Evolutionary conservation across 805 yeast genomes (phyloP).

Genomic region (Suhomyces emberorum): DNA sequence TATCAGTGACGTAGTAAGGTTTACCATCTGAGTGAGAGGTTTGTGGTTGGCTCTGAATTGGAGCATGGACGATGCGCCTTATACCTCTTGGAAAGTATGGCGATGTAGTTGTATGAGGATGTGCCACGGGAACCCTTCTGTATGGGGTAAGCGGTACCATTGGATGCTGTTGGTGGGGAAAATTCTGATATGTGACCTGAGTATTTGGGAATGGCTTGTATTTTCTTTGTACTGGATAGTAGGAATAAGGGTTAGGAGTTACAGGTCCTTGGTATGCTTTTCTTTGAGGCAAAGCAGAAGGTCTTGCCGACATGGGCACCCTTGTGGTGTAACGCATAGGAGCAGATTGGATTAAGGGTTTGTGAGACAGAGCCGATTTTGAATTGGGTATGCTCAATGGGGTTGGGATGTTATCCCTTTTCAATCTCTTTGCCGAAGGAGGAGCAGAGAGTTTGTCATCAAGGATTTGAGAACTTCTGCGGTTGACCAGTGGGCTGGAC

Average conservation of each 20-base stretch:
- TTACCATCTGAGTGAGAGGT: background rate
- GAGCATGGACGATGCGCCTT: slow-evolving; percentile 5
- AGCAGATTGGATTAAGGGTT: slow-evolving; percentile 32
- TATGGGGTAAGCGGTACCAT: slow-evolving; percentile 6
- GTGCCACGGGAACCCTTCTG: slow-evolving; percentile 6
- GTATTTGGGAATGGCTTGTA: slow-evolving; percentile 11
- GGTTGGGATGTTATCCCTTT: slow-evolving; percentile 30
- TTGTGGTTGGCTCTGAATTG: background rate
- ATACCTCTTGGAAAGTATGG: slow-evolving; percentile 7
- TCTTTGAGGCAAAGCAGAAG: background rate
- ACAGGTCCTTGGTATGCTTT: background rate
- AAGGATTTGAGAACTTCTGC: background rate
- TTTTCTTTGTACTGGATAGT: slow-evolving; percentile 9
- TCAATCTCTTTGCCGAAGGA: slow-evolving; percentile 24
- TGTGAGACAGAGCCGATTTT: slow-evolving; percentile 2
- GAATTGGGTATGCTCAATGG: slow-evolving; percentile 21
- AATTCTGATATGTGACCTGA: slow-evolving; percentile 9
- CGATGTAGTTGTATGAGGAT: slow-evolving; percentile 9
- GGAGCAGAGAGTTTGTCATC: slow-evolving; percentile 15
- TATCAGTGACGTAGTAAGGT: slow-evolving; percentile 42
- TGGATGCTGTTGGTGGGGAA: background rate
- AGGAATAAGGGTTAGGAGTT: background rate
- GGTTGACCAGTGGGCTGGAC: background rate
- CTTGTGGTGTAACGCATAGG: slow-evolving; percentile 20
- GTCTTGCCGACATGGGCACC: background rate